These are phyloP conservation scores for Trichoderma reesei DNA, from an alignment of 495 filamentous ascomycete genomes.

Conservation along the genomic window DNA sequence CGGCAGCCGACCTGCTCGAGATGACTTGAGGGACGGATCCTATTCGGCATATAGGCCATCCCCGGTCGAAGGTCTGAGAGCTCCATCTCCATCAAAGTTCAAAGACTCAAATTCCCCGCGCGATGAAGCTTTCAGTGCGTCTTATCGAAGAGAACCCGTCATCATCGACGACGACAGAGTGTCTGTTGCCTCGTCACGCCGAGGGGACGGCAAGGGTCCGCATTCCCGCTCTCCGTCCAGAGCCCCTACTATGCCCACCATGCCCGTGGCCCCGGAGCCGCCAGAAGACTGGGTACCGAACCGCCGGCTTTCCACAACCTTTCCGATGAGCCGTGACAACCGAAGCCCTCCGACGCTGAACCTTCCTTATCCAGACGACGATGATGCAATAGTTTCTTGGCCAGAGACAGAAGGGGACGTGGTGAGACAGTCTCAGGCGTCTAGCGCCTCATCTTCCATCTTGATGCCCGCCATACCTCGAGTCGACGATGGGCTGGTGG, in stretches of 20 bases:
- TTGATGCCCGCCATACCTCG: not conserved
- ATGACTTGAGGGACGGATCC: not conserved
- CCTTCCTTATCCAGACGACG: conserved; percentile 6
- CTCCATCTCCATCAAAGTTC: not conserved
- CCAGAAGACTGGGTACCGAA: conserved; percentile 1
- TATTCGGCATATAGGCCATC: not conserved
- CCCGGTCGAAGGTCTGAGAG: not conserved
- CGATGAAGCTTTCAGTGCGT: not conserved
- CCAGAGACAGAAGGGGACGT: not conserved
- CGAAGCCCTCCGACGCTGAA: not conserved
- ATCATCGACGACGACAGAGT: not conserved
- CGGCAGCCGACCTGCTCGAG: not conserved
- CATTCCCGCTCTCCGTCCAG: not conserved
- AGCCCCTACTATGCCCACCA: not conserved
- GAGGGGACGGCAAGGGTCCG: not conserved
- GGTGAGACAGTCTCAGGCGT: not conserved
- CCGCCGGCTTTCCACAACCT: not conserved
- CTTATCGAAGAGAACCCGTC: not conserved
- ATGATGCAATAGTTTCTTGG: not conserved
- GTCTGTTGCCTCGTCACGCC: not conserved
- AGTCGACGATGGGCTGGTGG: conserved; percentile 9
- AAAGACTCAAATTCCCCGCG: not conserved
- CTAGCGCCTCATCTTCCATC: not conserved
- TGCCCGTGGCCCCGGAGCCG: not conserved
- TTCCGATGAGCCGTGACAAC: not conserved